Conservation (phyloP, 108 stramenopile genomes). For the Chaetoceros muelleri region DNA sequence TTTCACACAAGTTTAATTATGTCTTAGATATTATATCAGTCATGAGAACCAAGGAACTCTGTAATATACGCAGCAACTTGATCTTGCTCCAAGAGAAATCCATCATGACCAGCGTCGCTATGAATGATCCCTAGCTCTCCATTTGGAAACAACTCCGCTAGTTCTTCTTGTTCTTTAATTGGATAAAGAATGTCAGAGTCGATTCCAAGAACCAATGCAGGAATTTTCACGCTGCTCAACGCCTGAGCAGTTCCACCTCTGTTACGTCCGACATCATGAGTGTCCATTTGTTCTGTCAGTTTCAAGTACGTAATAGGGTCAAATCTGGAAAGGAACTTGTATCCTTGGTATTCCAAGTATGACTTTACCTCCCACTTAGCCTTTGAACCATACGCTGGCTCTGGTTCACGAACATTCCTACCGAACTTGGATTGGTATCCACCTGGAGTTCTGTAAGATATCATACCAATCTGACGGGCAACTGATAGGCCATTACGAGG, state of each 20-base stretch:
- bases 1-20: too few species aligned
- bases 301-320: slow-evolving; percentile 90
- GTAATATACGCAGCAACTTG: slow-evolving; percentile 71
- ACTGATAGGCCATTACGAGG: slow-evolving; percentile 65
- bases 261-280: slow-evolving; percentile 74
- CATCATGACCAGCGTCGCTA: slow-evolving; percentile 85
- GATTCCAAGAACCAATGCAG: slow-evolving; percentile 79
- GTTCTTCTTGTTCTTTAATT: slow-evolving; percentile 73
- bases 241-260: slow-evolving; percentile 49
- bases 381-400: slow-evolving; percentile 30
- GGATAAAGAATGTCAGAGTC: slow-evolving; percentile 87
- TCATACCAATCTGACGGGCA: slow-evolving; percentile 89
- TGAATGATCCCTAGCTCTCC: slow-evolving; percentile 65
- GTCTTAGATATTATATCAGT: too few species aligned
- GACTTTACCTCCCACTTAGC: slow-evolving; percentile 78
- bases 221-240: slow-evolving; percentile 52
- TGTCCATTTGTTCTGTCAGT: slow-evolving; percentile 90
- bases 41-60: slow-evolving; percentile 27
- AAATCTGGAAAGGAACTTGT: slow-evolving; percentile 81
- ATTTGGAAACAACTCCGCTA: slow-evolving; percentile 57
- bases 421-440: slow-evolving; percentile 86
- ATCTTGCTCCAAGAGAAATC: slow-evolving; percentile 90
- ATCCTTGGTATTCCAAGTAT: slow-evolving; percentile 87
- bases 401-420: slow-evolving; percentile 9
- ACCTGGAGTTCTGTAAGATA: slow-evolving; percentile 78